Evolutionary conservation across 192 early-diverging fungal species (phyloP), one percentile per base, ranked within the genome.

Genomic region (Podila epicladia): DNA sequence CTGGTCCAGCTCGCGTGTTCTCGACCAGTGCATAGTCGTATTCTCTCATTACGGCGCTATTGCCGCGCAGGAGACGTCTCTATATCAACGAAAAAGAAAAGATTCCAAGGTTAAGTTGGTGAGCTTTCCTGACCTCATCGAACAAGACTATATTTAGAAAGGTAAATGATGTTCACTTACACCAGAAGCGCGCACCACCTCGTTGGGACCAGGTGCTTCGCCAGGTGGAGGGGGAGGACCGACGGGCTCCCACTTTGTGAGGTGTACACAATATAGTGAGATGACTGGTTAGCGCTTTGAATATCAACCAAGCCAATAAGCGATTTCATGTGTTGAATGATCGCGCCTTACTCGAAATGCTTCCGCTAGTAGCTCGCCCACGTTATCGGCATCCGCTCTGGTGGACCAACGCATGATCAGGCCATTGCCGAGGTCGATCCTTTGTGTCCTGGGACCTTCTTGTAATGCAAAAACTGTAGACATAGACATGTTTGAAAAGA

Each of bases 401-500:
- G 75, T 71, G 22, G 75, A 71, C 75, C 69, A 77, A 37, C 75
- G 69, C 75, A 77, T 71, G 50, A 71, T 62, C 19, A 77, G 75
- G 11, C 75, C 75, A 57, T 77, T 45, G 13, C 58, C 75, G 29
- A 77, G 20, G 33, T 71, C 69, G 15, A 71, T 32, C 9, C 9
- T 41, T 11, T 41, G 38, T 12, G 38, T 41, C 38, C 38, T 41
- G 11, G 12, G 38, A 12, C 38, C 38, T 41, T 41, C 38, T 41
- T 41, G 9, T 41, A 41, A 2, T 9, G 11, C 38, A 41, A 41
- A 41, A 2, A 41, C 38, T 2, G 38, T 41, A 33, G 33, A 33
- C 33, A 33, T 33, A 5, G 33, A 33, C 38, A 41, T 41, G 12
- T 41, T 41, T 41, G 38, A 41, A 11, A 41, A 41, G 12, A 41